Evolutionary conservation across 805 yeast species (phyloP).

Genomic region (Suhomyces canberraensis): DNA sequence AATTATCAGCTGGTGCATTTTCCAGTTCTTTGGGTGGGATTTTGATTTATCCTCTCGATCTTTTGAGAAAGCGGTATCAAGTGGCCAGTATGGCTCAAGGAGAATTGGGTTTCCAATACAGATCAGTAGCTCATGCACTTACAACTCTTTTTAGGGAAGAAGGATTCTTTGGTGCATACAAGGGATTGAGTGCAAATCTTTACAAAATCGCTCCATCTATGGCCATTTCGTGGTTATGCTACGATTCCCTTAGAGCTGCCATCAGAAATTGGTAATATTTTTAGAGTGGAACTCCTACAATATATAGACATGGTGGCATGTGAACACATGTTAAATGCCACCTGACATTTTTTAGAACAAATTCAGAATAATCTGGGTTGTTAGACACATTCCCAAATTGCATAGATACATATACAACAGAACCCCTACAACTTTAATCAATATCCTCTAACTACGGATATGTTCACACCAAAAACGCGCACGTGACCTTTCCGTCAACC

Average conservation of each 20-base stretch:
- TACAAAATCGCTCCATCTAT: constrained; percentile 91
- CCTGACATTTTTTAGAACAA: no score
- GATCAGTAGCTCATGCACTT: constrained; percentile 73
- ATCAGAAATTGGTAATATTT: constrained; percentile 28
- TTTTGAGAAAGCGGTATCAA: constrained; percentile 85
- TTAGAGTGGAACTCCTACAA: no score
- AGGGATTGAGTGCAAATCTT: constrained; percentile 74
- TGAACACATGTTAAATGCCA: no score
- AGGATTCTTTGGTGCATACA: constrained; percentile 70
- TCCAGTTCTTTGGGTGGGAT: constrained; percentile 91
- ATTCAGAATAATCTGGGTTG: no score
- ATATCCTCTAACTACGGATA: no score
- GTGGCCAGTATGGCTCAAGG: constrained; percentile 78
- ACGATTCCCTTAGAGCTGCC: constrained; percentile 61
- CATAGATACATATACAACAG: no score
- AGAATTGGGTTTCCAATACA: constrained; percentile 78
- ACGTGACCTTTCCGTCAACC: constrained; percentile 13
- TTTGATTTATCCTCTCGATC: constrained; percentile 85
- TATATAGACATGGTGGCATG: constrained; percentile 1
- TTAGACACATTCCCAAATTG: no score
- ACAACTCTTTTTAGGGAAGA: constrained; percentile 65
- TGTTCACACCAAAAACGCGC: not conserved
- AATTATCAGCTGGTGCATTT: constrained; percentile 75
- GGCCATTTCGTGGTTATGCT: constrained; percentile 92
- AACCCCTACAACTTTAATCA: no score